Evolutionary conservation across 192 early-diverging fungal species (phyloP), one percentile per base, ranked within the genome.

Genomic region (Phycomyces nitens): DNA sequence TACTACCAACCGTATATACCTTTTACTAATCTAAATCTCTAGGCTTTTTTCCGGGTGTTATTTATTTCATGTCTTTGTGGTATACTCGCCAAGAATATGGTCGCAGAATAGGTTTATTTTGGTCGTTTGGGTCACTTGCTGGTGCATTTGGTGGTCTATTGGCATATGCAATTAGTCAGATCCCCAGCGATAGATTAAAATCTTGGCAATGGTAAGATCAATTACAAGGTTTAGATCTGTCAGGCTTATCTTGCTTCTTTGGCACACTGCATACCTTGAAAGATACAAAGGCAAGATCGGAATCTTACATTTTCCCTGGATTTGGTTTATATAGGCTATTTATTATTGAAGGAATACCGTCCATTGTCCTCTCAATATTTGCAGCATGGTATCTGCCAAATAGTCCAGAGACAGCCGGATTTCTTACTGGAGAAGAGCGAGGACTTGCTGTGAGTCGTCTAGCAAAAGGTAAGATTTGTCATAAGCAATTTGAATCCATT

Each of bases 311-410:
- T n/a, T 47, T 2, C 44, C 44, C 18, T 47, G 44, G 18, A 47
- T 18, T 47, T 11, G 41, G 12, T n/a, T 34, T 34, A 2, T 43
- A 8, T 42, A 60, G 72, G 79, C 74, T 89, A 23, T 89, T 89
- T 67, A 74, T 91, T 56, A 64, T 86, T 21, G 84, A 87, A 62
- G 89, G 88, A 18, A 51, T 87, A 23, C 82, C 83, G 0, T 69
- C 83, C 0, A 72, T 85, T 26, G 12, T 77, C 0, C 47, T 73
- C 41, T 71, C 75, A 24, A 27, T 67, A 4, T 24, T 76, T n/a
- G 63, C 64, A 6, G 49, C 49, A 11, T 66, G 47, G 47, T 55
- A 55, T 47, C 23, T 68, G 7, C 70, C 70, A 2, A 62, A 72
- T 9, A 23, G 57, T 2, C 70, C 70, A 10, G 70, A 72, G 52